A percentile compares a stretch with the other conserved stretches of the same genome.
Evolutionary conservation across 225 moss, liverwort and hornwort species (phyloP).

Genomic region (Rhytidiadelphus loreus): DNA sequence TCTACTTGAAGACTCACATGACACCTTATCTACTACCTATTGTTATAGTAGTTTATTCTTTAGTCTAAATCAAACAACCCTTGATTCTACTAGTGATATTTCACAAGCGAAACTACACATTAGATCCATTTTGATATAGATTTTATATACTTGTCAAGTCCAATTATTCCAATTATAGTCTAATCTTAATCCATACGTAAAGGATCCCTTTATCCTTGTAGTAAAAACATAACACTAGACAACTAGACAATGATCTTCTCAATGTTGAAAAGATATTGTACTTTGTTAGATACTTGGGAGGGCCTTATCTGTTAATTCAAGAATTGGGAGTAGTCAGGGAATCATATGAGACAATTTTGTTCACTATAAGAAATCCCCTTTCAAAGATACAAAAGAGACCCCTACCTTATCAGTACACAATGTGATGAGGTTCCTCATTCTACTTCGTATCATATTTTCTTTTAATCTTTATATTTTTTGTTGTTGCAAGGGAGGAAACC

Average conservation of each 20-base stretch:
- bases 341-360: too few relatives aligned
- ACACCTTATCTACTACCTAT: neutral
- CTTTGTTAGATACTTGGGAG: too few relatives aligned
- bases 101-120: neutral
- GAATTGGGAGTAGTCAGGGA: too few relatives aligned
- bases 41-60: neutral
- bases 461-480: neutral
- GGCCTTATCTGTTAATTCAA: too few relatives aligned
- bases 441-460: neutral
- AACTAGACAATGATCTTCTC: too few relatives aligned
- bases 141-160: neutral
- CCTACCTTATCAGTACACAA: too few relatives aligned
- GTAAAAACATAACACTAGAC: neutral
- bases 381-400: too few relatives aligned
- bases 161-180: neutral
- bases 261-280: too few relatives aligned
- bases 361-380: too few relatives aligned
- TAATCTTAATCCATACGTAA: neutral
- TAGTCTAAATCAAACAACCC: neutral
- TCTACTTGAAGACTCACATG: rapidly evolving
- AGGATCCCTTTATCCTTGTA: rapidly evolving
- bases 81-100: too few relatives aligned
- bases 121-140: neutral
- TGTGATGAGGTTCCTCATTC: too few relatives aligned
- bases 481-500: neutral